These are phyloP conservation scores for Microbotryum silenes-acaulis DNA, from an alignment of 1,284 basidiomycete species.

Conservation along the genomic window DNA sequence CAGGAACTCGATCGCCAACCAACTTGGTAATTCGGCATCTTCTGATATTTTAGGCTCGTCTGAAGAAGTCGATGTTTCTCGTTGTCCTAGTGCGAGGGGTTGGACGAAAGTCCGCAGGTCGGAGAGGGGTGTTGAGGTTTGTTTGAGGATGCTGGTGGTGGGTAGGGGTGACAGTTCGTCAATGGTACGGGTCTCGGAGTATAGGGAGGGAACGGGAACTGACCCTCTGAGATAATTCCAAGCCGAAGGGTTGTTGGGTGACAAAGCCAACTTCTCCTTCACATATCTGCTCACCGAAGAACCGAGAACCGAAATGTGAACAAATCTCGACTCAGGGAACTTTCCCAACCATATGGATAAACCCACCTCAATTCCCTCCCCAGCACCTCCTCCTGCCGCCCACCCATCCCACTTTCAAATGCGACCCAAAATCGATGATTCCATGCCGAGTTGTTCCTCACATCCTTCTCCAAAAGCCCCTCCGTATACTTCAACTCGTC, in stretches of 20 bases:
- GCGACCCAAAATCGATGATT: slow-evolving; percentile 92
- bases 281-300: slow-evolving; percentile 41
- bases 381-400: slow-evolving; percentile 51
- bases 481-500: slow-evolving; percentile 72
- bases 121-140: slow-evolving; percentile 53
- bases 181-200: neutral
- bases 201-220: slow-evolving; percentile 16
- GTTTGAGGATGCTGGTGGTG: slow-evolving; percentile 50
- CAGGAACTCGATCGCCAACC: slow-evolving; percentile 75
- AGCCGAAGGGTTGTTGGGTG: slow-evolving; percentile 82
- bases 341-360: slow-evolving; percentile 15
- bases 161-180: neutral
- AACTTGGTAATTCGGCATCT: slow-evolving; percentile 55
- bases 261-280: slow-evolving; percentile 70
- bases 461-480: slow-evolving; percentile 62
- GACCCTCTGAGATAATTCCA: slow-evolving; percentile 86
- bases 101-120: slow-evolving; percentile 54
- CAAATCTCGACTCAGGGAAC: neutral
- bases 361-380: slow-evolving; percentile 64
- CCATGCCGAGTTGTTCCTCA: slow-evolving; percentile 97
- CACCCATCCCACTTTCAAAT: slow-evolving; percentile 58
- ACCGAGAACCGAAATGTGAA: neutral
- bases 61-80: slow-evolving; percentile 28
- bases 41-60: slow-evolving; percentile 40
- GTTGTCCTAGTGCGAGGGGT: slow-evolving; percentile 39